phyloP scores from a whole-genome alignment of 2,329 filamentous ascomycete species.

The Trichophyton benhamiae region DNA sequence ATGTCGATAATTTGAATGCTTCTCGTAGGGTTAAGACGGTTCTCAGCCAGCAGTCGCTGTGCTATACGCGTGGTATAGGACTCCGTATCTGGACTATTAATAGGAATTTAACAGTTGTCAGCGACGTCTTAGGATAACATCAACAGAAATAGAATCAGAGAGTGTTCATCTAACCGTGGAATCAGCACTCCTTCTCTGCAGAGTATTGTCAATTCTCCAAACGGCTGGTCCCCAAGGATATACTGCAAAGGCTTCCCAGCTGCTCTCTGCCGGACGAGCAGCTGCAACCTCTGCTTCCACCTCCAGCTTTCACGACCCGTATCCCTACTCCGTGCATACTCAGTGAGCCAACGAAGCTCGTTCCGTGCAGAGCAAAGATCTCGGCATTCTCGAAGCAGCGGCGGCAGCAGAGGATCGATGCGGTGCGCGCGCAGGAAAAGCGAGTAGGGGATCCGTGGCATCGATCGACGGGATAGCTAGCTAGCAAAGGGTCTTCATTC shows the following conservation, averaged over 20 bases:
- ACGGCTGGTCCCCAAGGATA: slow-evolving; percentile 74
- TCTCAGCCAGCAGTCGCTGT: slow-evolving; percentile 26
- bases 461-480: slow-evolving; percentile 14
- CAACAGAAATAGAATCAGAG: neutral
- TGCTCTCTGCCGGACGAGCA: slow-evolving; percentile 33
- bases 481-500: neutral
- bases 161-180: slow-evolving; percentile 43
- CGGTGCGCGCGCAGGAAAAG: slow-evolving; percentile 27
- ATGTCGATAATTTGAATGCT: slow-evolving; percentile 61
- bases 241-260: slow-evolving; percentile 78
- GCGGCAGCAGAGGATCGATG: slow-evolving; percentile 27
- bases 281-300: neutral
- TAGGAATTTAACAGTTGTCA: neutral
- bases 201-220: slow-evolving; percentile 67
- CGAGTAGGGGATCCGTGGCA: slow-evolving; percentile 33
- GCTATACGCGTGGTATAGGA: slow-evolving; percentile 50
- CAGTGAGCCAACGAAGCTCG: slow-evolving; percentile 37
- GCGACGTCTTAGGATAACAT: neutral
- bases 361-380: slow-evolving; percentile 33
- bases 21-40: neutral
- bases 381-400: slow-evolving; percentile 34
- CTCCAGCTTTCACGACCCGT: neutral
- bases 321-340: slow-evolving; percentile 21
- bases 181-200: slow-evolving; percentile 73
- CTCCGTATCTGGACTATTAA: slow-evolving; percentile 53